A percentile compares a stretch with the other conserved stretches of the same genome.
phyloP scores from a whole-genome alignment of 2,329 filamentous ascomycete genomes.

The Trichothecium sympodiale region DNA sequence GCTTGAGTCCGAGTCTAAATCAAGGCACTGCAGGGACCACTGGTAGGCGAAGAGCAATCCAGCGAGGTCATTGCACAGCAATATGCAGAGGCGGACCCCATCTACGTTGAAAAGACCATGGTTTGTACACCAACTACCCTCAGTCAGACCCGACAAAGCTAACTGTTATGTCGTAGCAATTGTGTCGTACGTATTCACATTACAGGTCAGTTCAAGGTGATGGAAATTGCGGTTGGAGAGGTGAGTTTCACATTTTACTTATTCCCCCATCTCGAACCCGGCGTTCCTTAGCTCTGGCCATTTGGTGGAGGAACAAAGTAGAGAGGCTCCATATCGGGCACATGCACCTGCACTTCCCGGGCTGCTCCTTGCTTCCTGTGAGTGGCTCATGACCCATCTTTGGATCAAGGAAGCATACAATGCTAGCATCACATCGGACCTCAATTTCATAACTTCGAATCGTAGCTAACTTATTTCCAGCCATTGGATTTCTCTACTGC shows the following conservation, averaged over 20 bases:
- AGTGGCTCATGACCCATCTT: no score
- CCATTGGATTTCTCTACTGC: slow-evolving; percentile 87
- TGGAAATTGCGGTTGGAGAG: slow-evolving; percentile 96
- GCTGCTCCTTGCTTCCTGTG: no score
- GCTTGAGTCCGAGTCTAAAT: background rate
- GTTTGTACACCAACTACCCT: slow-evolving; percentile 39
- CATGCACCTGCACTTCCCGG: no score
- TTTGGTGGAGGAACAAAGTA: no score
- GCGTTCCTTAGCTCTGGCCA: no score
- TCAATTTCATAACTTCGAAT: slow-evolving; percentile 1
- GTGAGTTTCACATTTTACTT: slow-evolving; percentile 41
- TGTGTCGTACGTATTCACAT: slow-evolving; percentile 68
- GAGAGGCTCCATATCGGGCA: no score
- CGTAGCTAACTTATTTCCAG: slow-evolving; percentile 34
- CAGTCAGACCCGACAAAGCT: slow-evolving; percentile 1
- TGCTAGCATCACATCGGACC: no score
- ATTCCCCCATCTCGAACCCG: background rate
- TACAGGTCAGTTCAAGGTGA: slow-evolving; percentile 85
- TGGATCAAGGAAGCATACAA: no score
- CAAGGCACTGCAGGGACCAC: slow-evolving; percentile 52
- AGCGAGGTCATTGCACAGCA: slow-evolving; percentile 71
- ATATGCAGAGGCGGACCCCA: slow-evolving; percentile 78
- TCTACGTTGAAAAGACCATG: slow-evolving; percentile 77
- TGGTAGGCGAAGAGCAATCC: slow-evolving; percentile 68
- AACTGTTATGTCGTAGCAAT: slow-evolving; percentile 28